Evolutionary conservation across 345 rosid species (phyloP).

Genomic region (Lumnitzera littorea): DNA sequence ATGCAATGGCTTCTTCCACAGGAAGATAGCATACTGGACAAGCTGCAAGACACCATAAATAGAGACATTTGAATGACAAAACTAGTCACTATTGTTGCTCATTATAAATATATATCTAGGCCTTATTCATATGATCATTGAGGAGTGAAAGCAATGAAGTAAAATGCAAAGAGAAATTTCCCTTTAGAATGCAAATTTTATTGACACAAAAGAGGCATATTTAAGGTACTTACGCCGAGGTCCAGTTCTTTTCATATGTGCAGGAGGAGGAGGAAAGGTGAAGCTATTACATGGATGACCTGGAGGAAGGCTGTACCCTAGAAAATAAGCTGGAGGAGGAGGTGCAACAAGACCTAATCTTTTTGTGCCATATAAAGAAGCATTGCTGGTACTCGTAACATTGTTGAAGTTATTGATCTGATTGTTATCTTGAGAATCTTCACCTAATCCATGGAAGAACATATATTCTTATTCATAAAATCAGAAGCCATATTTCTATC

Average conservation of each 20-base stretch:
- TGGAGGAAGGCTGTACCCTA: conserved; percentile 87
- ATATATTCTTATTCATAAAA: background rate
- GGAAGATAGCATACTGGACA: conserved; percentile 98
- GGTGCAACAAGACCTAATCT: conserved; percentile 23
- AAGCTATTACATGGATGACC: conserved; percentile 92
- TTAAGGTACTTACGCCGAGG: conserved; percentile 72
- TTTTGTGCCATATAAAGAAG: conserved; percentile 11
- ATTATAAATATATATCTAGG: background rate
- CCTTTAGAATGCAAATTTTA: no score
- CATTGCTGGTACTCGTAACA: conserved; percentile 14
- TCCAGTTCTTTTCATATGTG: conserved; percentile 87
- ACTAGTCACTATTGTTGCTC: background rate
- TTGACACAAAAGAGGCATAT: background rate
- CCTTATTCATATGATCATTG: background rate
- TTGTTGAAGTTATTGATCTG: conserved; percentile 32
- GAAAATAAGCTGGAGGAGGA: conserved; percentile 68
- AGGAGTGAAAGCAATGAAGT: background rate
- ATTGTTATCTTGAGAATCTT: conserved; percentile 46
- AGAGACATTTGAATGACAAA: conserved; percentile 8
- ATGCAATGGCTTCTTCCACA: conserved; percentile 82
- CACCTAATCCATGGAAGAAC: conserved; percentile 35
- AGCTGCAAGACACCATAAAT: conserved; percentile 35
- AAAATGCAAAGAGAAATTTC: background rate
- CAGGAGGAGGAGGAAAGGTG: conserved; percentile 93
- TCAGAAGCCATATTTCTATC: background rate